Conservation (phyloP, 129 eudicot species). For the Flaveria brownii region DNA sequence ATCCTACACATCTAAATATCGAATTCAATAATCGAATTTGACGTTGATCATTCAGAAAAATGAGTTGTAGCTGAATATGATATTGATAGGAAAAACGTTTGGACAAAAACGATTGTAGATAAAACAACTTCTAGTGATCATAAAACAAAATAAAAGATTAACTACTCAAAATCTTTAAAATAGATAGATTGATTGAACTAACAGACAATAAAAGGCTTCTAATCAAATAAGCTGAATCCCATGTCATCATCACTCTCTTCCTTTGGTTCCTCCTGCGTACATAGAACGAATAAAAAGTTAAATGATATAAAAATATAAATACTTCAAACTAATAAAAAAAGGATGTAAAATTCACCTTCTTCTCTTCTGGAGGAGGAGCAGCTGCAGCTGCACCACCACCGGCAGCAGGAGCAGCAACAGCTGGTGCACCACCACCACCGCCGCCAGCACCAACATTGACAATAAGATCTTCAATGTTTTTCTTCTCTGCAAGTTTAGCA, state of each 20-base stretch:
- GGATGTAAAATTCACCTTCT: constrained; percentile 25
- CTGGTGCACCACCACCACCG: constrained; percentile 39
- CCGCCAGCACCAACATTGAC: constrained; percentile 43
- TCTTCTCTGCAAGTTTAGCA: constrained; percentile 42
- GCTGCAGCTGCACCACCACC: constrained; percentile 37
- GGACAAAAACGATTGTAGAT: not conserved
- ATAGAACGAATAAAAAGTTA: not conserved
- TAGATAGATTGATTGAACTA: constrained; percentile 5
- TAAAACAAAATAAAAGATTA: not conserved
- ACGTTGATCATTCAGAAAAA: not conserved
- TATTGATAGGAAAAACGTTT: not conserved
- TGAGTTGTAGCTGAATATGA: not conserved
- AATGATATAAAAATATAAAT: not conserved
- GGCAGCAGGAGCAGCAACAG: constrained; percentile 36
- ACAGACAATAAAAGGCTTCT: constrained; percentile 5
- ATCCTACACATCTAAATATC: not conserved
- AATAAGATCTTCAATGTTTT: constrained; percentile 38
- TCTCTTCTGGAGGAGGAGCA: constrained; percentile 35
- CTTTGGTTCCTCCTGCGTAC: constrained; percentile 36
- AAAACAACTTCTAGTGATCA: not conserved
- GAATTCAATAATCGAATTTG: not conserved
- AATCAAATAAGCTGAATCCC: constrained; percentile 42
- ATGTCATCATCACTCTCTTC: constrained; percentile 45
- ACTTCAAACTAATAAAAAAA: not conserved
- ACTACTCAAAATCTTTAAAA: constrained; percentile 13